Conservation (phyloP, 768 basidiomycete genomes). For the Lentinus tigrinus region DNA sequence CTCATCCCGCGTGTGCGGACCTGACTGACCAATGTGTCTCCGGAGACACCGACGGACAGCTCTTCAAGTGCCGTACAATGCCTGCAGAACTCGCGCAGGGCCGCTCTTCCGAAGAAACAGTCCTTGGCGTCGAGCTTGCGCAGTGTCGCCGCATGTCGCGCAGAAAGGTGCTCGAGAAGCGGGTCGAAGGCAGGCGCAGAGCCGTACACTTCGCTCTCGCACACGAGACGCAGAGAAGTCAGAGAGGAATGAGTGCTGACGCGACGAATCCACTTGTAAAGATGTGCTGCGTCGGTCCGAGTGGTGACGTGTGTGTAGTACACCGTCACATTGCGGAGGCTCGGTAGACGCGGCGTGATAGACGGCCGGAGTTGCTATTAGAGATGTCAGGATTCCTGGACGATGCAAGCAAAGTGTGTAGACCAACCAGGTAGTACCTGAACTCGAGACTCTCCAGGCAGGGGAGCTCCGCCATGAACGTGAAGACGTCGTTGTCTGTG, state of each 20-base stretch:
- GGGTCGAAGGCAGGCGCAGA: conserved; percentile 31
- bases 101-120: conserved; percentile 30
- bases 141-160: conserved; percentile 33
- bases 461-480: conserved; percentile 42
- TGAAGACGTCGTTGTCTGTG: conserved; percentile 50
- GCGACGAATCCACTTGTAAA: conserved; percentile 43
- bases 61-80: conserved; percentile 38
- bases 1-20: not conserved
- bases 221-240: conserved; percentile 31
- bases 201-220: conserved; percentile 28
- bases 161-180: conserved; percentile 39
- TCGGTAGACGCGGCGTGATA: conserved; percentile 19
- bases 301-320: conserved; percentile 20
- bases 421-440: conserved; percentile 51
- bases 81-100: conserved; percentile 30
- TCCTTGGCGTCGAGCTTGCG: conserved; percentile 31
- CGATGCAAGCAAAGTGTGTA: not conserved
- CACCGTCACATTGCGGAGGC: conserved; percentile 35
- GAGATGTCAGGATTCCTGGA: not conserved
- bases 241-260: conserved; percentile 36
- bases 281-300: conserved; percentile 26
- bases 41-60: conserved; percentile 31
- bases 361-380: conserved; percentile 43
- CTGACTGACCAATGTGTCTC: conserved; percentile 32
- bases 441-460: conserved; percentile 40